Evolutionary conservation across 2,329 filamentous ascomycete genomes (phyloP).

Genomic region (Cryphonectria japonica): DNA sequence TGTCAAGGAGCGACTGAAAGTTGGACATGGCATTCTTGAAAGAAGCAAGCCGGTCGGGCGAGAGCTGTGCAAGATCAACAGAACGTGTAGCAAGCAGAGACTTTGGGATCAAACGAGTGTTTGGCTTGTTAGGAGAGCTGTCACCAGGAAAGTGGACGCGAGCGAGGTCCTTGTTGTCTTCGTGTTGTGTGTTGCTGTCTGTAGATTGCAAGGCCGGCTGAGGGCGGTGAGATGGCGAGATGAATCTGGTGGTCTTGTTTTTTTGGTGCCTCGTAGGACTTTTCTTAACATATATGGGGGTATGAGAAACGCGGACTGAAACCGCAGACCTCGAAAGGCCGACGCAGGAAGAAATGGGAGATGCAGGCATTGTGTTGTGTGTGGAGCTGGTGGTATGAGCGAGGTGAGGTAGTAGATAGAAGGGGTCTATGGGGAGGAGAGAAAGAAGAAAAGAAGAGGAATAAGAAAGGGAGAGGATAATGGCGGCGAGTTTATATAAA

Average conservation of each 20-base stretch:
- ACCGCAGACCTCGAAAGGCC: constrained; percentile 15
- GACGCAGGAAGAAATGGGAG: background rate
- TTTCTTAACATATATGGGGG: constrained; percentile 1
- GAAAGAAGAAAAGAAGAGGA: background rate
- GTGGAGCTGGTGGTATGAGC: background rate
- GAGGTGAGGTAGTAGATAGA: background rate
- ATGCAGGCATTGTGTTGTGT: constrained; percentile 4
- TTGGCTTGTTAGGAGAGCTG: background rate
- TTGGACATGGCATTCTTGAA: constrained; percentile 9
- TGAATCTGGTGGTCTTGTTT: constrained; percentile 9
- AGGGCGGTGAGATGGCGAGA: constrained; percentile 9
- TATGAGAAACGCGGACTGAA: constrained; percentile 3
- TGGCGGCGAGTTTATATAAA: background rate
- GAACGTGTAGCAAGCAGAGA: background rate
- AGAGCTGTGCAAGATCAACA: constrained; percentile 8
- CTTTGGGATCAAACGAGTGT: background rate
- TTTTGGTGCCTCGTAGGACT: constrained; percentile 15
- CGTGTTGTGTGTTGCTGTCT: background rate
- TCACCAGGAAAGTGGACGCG: background rate
- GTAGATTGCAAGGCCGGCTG: background rate
- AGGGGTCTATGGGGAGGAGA: background rate
- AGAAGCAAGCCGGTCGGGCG: constrained; percentile 6
- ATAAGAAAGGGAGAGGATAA: background rate
- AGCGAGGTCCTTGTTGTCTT: background rate
- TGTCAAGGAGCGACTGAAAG: constrained; percentile 4